A percentile compares a stretch with the other conserved stretches of the same genome.
Evolutionary conservation across 192 early-diverging fungal species (phyloP).

Genomic region (Entomortierella parvispora): DNA sequence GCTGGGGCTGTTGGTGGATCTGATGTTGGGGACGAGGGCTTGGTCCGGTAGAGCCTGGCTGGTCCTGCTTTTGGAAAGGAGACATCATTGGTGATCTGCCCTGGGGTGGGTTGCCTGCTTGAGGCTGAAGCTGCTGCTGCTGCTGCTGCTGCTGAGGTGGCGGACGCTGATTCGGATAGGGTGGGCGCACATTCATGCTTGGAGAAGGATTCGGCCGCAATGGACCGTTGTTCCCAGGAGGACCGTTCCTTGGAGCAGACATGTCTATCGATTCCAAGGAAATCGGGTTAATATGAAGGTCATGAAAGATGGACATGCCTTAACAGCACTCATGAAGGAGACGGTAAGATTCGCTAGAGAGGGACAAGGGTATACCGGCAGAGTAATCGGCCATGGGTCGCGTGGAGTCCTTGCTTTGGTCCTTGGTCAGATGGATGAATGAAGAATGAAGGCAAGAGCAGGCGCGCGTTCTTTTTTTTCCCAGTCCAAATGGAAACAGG

Average conservation of each 20-base stretch:
- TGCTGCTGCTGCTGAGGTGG: conserved; percentile 25
- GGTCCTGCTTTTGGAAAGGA: conserved; percentile 43
- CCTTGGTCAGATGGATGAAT: too few relatives aligned
- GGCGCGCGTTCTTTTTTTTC: too few relatives aligned
- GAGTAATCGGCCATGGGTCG: too few relatives aligned
- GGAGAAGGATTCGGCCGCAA: conserved; percentile 31
- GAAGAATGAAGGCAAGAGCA: too few relatives aligned
- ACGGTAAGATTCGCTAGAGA: too few relatives aligned
- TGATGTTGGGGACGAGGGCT: not conserved
- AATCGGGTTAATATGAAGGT: too few relatives aligned
- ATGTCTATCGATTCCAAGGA: too few relatives aligned
- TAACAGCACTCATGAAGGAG: not conserved
- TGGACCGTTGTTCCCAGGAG: conserved; percentile 22
- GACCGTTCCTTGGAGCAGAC: conserved; percentile 22
- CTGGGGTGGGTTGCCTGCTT: not conserved
- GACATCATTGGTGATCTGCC: conserved; percentile 36
- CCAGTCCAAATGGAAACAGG: too few relatives aligned
- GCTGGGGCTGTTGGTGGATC: too few relatives aligned
- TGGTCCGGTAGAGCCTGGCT: not conserved
- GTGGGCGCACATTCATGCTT: conserved; percentile 23
- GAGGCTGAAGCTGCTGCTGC: conserved; percentile 14
- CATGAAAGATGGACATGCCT: not conserved
- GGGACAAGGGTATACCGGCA: too few relatives aligned
- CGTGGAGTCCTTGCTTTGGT: too few relatives aligned
- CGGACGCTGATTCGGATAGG: conserved; percentile 24